Percentiles rank a stretch among this genome's conserved stretches.
Conservation (phyloP, 2,329 filamentous ascomycete species). For the Scleromitrula shiraiana region DNA sequence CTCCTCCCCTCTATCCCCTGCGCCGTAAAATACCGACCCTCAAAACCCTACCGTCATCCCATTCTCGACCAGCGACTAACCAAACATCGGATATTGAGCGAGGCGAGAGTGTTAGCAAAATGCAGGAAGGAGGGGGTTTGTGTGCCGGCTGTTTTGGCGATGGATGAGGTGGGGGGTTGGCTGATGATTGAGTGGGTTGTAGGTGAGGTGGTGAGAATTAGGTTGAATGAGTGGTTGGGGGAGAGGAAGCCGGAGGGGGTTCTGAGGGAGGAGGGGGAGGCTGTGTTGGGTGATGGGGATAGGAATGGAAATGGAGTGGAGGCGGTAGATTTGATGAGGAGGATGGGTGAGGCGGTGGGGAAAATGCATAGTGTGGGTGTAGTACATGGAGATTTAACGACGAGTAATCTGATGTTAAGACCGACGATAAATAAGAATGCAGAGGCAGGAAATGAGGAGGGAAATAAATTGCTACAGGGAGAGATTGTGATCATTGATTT, state of each 20-base stretch:
- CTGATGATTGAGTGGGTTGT: constrained; percentile 79
- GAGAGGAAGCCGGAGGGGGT: constrained; percentile 24
- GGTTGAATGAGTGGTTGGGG: constrained; percentile 62
- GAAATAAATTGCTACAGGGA: constrained; percentile 44
- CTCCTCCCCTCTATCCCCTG: constrained; percentile 59
- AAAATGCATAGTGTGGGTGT: constrained; percentile 75
- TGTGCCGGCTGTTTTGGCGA: constrained; percentile 73
- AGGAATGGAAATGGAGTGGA: constrained; percentile 38
- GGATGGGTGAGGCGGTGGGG: constrained; percentile 65
- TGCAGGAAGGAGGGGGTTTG: constrained; percentile 70
- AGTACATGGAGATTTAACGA: constrained; percentile 92
- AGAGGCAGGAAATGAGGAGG: constrained; percentile 16
- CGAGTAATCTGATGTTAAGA: constrained; percentile 87
- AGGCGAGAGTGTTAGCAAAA: constrained; percentile 76
- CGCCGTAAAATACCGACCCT: constrained; percentile 84
- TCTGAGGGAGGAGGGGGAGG: constrained; percentile 27
- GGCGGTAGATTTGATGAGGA: constrained; percentile 56
- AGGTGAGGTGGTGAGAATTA: constrained; percentile 60
- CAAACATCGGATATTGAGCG: constrained; percentile 76
- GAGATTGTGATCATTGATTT: constrained; percentile 92
- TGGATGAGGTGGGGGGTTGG: constrained; percentile 58
- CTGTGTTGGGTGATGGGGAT: constrained; percentile 34
- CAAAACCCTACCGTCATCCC: constrained; percentile 87
- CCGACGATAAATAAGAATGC: constrained; percentile 11
- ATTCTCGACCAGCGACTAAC: constrained; percentile 82